Percentiles rank a stretch among this genome's conserved stretches.
These are phyloP conservation scores for Ceratobasidium sp. DNA, from an alignment of 1,284 basidiomycete genomes.

Conservation along the genomic window DNA sequence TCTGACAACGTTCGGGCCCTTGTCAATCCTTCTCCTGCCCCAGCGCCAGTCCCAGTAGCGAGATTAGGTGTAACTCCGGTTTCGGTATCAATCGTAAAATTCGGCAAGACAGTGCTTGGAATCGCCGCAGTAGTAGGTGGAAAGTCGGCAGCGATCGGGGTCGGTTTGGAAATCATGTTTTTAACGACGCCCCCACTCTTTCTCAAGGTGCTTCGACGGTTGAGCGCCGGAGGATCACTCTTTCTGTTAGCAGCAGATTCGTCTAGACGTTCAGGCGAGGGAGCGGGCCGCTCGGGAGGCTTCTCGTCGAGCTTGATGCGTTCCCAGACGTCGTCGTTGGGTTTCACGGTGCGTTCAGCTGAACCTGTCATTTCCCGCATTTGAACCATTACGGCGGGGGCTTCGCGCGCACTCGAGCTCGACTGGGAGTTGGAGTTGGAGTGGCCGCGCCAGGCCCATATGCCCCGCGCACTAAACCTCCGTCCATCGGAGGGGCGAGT, in stretches of 20 bases:
- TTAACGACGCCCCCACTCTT: slow-evolving; percentile 7
- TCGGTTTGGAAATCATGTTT: slow-evolving; percentile 34
- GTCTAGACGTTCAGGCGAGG: neutral
- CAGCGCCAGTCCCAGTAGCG: neutral
- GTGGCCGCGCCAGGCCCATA: neutral
- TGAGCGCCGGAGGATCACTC: neutral
- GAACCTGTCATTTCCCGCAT: slow-evolving; percentile 6
- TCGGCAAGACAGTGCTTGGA: slow-evolving; percentile 13
- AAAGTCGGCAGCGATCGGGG: slow-evolving; percentile 22
- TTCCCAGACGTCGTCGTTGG: slow-evolving; percentile 6
- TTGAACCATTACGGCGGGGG: neutral
- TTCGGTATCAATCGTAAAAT: slow-evolving; percentile 10
- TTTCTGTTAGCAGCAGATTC: no score
- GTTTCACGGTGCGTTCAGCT: neutral
- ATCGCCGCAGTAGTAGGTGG: slow-evolving; percentile 4
- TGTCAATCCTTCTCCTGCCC: neutral
- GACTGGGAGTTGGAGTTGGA: neutral
- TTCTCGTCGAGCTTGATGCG: slow-evolving; percentile 24
- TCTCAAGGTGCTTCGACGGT: neutral
- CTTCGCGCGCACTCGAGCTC: neutral
- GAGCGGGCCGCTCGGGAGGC: neutral
- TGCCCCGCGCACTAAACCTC: neutral
- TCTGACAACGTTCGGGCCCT: neutral
- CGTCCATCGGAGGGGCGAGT: neutral
- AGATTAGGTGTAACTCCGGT: neutral